These are phyloP conservation scores for Rhamnella rubrinervis DNA, from an alignment of 331 rosid species.

Conservation along the genomic window DNA sequence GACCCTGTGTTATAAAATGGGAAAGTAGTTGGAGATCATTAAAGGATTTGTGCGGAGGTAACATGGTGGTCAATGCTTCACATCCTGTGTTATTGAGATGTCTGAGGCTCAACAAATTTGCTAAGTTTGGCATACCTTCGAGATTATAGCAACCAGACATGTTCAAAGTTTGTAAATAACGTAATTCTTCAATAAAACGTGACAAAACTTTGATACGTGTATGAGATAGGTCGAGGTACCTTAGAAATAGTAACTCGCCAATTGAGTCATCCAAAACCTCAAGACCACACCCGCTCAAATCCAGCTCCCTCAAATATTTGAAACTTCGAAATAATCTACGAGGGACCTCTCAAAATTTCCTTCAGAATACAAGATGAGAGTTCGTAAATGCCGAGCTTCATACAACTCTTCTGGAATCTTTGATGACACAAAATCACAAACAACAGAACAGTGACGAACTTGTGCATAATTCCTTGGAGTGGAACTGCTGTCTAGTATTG, in stretches of 20 bases:
- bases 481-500: background rate
- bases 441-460: constrained; percentile 23
- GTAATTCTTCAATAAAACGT: background rate
- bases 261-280: background rate
- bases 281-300: constrained; percentile 21
- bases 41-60: background rate
- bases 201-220: constrained; percentile 11
- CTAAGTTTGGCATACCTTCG: background rate
- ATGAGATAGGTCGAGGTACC: constrained; percentile 26
- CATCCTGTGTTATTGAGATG: constrained; percentile 28
- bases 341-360: background rate
- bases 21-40: background rate
- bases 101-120: constrained; percentile 3
- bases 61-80: constrained; percentile 3
- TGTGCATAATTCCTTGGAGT: background rate
- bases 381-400: constrained; percentile 17
- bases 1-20: too few species aligned
- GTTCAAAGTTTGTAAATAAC: constrained; percentile 6
- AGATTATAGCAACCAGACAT: constrained; percentile 18
- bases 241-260: constrained; percentile 11
- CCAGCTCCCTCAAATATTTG: constrained; percentile 14
- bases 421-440: constrained; percentile 9
- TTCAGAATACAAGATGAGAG: constrained; percentile 6
- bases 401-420: constrained; percentile 10
- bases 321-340: constrained; percentile 8